These are phyloP conservation scores for Populus hybrid DNA, from an alignment of 441 rosid species.

Conservation along the genomic window DNA sequence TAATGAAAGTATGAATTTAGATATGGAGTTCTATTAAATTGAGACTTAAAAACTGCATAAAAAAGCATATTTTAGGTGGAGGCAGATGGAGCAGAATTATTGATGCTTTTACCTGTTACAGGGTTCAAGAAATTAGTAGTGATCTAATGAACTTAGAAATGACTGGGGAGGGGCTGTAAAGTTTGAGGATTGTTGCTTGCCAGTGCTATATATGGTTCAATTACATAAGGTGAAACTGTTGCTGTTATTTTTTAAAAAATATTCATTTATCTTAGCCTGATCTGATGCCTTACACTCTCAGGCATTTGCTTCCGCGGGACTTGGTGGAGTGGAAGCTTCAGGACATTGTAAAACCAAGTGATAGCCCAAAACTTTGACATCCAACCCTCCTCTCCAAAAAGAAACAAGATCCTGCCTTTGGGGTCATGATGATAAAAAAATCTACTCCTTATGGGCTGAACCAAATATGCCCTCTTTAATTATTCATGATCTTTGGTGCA, in stretches of 20 bases:
- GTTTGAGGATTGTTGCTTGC: constrained; percentile 5
- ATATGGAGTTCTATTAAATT: neutral
- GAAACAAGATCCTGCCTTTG: neutral
- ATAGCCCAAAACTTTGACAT: constrained; percentile 13
- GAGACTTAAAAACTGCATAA: constrained; percentile 1
- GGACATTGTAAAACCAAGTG: constrained; percentile 70
- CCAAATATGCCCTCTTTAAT: neutral
- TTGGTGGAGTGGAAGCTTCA: constrained; percentile 95
- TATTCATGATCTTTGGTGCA: neutral
- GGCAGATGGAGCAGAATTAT: neutral
- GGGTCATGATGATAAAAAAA: neutral
- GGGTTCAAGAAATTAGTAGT: neutral
- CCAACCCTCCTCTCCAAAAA: neutral
- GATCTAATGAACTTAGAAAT: neutral
- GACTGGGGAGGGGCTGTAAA: neutral
- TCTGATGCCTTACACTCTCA: constrained; percentile 30
- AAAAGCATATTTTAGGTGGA: neutral
- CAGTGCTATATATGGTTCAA: constrained; percentile 3
- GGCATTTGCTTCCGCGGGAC: constrained; percentile 81
- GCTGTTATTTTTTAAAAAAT: neutral
- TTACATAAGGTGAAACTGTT: neutral
- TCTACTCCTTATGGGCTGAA: neutral
- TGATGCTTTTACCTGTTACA: neutral
- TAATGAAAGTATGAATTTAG: neutral
- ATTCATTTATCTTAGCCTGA: constrained; percentile 14